These are phyloP conservation scores for Penicillium roqueforti DNA, from an alignment of 495 filamentous ascomycete genomes.

Conservation along the genomic window DNA sequence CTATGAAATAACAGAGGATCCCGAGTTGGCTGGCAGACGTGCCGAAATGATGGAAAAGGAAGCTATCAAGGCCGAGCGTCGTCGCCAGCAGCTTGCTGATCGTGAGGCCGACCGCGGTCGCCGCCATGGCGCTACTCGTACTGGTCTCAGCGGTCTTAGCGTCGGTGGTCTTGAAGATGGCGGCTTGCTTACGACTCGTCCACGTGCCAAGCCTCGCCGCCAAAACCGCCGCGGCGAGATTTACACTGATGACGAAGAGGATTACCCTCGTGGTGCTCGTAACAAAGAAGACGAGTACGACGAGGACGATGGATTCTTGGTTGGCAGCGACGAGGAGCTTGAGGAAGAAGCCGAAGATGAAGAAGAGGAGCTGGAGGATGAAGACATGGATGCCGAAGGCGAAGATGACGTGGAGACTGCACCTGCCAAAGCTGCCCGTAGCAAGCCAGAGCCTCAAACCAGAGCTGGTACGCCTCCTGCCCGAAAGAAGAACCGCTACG, in stretches of 20 bases:
- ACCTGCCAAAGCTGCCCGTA: constrained; percentile 21
- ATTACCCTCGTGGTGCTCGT: constrained; percentile 59
- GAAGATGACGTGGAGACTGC: constrained; percentile 45
- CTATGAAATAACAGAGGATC: constrained; percentile 65
- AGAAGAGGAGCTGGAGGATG: constrained; percentile 58
- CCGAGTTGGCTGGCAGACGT: constrained; percentile 70
- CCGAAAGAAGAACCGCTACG: constrained; percentile 45
- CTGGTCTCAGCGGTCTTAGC: constrained; percentile 57
- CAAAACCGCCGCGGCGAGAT: constrained; percentile 50
- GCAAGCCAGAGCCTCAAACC: constrained; percentile 22
- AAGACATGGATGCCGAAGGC: constrained; percentile 54
- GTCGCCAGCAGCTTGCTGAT: constrained; percentile 63
- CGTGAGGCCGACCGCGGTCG: constrained; percentile 59
- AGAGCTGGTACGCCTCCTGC: constrained; percentile 33
- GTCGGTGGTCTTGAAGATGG: constrained; percentile 72
- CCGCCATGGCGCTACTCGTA: constrained; percentile 41
- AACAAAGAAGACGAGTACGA: constrained; percentile 78
- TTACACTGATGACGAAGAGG: constrained; percentile 53
- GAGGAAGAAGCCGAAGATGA: constrained; percentile 58
- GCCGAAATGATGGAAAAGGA: constrained; percentile 73
- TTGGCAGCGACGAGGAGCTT: constrained; percentile 67
- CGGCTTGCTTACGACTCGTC: constrained; percentile 41
- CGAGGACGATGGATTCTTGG: constrained; percentile 73
- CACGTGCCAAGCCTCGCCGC: constrained; percentile 40
- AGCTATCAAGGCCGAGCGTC: constrained; percentile 60